These are phyloP conservation scores for Phialophora expanda DNA, from an alignment of 2,329 filamentous ascomycete species.

Conservation along the genomic window DNA sequence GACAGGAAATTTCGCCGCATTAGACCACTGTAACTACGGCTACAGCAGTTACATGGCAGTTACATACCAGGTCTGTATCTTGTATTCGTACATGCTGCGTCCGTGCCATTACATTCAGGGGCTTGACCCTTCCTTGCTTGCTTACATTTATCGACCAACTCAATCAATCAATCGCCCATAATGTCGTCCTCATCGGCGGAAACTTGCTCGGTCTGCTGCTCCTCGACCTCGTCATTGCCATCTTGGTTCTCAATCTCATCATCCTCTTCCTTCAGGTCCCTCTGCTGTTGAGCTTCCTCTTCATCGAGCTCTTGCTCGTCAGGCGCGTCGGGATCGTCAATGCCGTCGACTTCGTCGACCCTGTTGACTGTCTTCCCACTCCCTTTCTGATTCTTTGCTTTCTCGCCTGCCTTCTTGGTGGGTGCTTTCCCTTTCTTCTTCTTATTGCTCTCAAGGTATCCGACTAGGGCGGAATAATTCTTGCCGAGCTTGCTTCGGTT, in stretches of 20 bases:
- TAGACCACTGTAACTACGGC: too few relatives aligned
- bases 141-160: neutral
- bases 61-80: neutral
- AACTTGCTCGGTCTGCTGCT: conserved; percentile 12
- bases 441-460: conserved; percentile 75
- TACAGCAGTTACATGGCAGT: too few relatives aligned
- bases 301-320: conserved; percentile 36
- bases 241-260: conserved; percentile 24
- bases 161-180: conserved; percentile 38
- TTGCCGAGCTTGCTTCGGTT: conserved; percentile 81
- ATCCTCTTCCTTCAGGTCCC: conserved; percentile 31
- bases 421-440: conserved; percentile 50
- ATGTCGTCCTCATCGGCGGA: conserved; percentile 37
- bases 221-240: conserved; percentile 18
- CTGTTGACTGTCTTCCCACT: conserved; percentile 21
- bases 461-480: conserved; percentile 84
- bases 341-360: conserved; percentile 36
- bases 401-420: conserved; percentile 35
- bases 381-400: conserved; percentile 28
- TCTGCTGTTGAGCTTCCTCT: conserved; percentile 33
- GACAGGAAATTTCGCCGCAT: too few relatives aligned
- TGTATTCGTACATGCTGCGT: neutral
- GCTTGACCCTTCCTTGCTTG: neutral
- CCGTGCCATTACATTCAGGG: too few relatives aligned
- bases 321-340: conserved; percentile 34